phyloP scores from a whole-genome alignment of 176 grass and related monocot genomes.

The Leersia perrieri region DNA sequence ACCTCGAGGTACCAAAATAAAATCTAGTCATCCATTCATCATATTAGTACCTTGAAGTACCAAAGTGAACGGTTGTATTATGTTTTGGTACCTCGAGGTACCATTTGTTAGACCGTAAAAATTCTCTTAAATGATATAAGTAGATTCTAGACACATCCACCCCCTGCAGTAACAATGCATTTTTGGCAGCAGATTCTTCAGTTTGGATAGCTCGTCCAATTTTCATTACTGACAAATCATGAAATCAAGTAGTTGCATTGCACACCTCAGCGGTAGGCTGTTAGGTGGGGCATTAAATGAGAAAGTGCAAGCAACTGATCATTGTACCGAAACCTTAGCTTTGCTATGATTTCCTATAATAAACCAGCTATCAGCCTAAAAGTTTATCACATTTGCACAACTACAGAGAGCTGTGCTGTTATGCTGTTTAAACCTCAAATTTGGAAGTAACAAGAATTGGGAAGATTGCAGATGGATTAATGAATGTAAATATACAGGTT shows the following conservation, averaged over 20 bases:
- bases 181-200: not conserved
- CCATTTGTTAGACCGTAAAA: too few species aligned
- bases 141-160: constrained; percentile 6
- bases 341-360: not conserved
- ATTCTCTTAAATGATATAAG: too few species aligned
- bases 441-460: not conserved
- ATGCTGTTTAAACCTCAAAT: not conserved
- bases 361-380: not conserved
- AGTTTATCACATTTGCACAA: not conserved
- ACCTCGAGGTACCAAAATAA: too few species aligned
- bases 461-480: not conserved
- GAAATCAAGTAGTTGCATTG: constrained; percentile 8
- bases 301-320: not conserved
- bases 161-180: not conserved
- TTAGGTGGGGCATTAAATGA: not conserved
- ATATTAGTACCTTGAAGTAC: too few species aligned
- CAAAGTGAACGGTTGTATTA: too few species aligned
- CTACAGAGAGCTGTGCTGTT: not conserved
- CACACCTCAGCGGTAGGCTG: not conserved
- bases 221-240: not conserved
- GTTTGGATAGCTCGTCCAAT: not conserved
- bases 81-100: too few species aligned
- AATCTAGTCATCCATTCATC: too few species aligned
- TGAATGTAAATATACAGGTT: not conserved
- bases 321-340: constrained; percentile 17